Evolutionary conservation across 2,329 filamentous ascomycete species (phyloP).

Genomic region (Talaromyces sp.): DNA sequence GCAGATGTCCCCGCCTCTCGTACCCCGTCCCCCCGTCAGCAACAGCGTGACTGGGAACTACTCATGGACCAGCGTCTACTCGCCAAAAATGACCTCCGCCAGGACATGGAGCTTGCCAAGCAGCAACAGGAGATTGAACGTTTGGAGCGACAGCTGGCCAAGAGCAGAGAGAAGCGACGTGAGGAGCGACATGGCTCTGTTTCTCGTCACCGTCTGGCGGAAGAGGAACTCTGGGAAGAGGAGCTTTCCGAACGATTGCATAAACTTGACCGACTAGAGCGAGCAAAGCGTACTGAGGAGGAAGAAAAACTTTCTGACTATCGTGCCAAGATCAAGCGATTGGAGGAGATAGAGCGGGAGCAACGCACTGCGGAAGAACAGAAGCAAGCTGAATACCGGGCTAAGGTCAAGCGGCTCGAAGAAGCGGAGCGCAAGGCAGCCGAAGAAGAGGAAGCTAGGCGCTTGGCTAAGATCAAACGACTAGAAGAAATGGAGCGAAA

Average conservation of each 20-base stretch:
- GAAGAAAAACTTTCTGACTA: conserved; percentile 14
- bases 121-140: conserved; percentile 34
- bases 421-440: conserved; percentile 34
- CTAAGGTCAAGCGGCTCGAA: conserved; percentile 19
- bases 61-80: conserved; percentile 31
- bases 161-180: conserved; percentile 18
- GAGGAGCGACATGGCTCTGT: conserved; percentile 18
- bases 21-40: conserved; percentile 17
- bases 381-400: conserved; percentile 15
- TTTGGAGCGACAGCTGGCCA: conserved; percentile 29
- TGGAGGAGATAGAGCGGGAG: conserved; percentile 22
- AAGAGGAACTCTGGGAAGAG: conserved; percentile 42
- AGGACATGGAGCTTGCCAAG: conserved; percentile 31
- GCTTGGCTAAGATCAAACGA: conserved; percentile 17
- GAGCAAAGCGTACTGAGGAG: conserved; percentile 38
- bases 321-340: conserved; percentile 17
- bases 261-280: conserved; percentile 33
- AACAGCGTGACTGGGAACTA: conserved; percentile 31
- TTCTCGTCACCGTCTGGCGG: conserved; percentile 19
- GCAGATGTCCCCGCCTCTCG: conserved; percentile 13
- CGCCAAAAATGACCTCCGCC: conserved; percentile 29
- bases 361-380: conserved; percentile 20
- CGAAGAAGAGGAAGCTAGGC: conserved; percentile 13
- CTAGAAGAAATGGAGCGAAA: conserved; percentile 34
- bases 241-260: conserved; percentile 37